Conservation (phyloP, 2,329 filamentous ascomycete genomes). For the Hypoxylon sp. region DNA sequence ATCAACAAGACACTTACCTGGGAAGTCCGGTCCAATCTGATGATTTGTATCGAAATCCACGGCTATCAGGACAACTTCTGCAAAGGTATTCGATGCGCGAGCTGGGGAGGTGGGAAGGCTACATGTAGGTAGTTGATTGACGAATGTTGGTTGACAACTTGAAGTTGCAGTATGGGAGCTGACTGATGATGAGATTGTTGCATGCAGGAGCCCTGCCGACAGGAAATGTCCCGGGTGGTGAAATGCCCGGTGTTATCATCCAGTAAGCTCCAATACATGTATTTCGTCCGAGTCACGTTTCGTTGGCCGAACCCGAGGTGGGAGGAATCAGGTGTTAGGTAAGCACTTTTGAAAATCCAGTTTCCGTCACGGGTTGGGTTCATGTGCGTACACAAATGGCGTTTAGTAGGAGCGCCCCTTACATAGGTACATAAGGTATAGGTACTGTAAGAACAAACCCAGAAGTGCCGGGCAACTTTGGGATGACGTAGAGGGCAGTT, state of each 20-base stretch:
- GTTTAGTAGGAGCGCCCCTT: not conserved
- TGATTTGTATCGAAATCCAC: not conserved
- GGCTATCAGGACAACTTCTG: not conserved
- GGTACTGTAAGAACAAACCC: not conserved
- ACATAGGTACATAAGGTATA: no score
- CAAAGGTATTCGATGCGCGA: not conserved
- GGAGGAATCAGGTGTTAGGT: not conserved
- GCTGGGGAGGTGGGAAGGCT: not conserved
- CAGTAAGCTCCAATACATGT: conserved; percentile 3
- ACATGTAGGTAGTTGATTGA: no score
- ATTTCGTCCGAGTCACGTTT: conserved; percentile 4
- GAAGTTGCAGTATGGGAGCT: conserved; percentile 8
- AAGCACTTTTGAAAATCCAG: conserved; percentile 20
- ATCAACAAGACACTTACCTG: conserved; percentile 14
- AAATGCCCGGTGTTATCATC: conserved; percentile 30
- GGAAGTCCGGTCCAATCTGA: not conserved
- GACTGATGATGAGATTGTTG: conserved; percentile 14
- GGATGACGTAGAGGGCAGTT: conserved; percentile 24
- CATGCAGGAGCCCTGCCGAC: conserved; percentile 3
- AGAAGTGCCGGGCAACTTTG: not conserved
- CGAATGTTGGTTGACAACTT: not conserved
- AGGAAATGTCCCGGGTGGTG: conserved; percentile 19
- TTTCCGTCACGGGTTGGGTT: conserved; percentile 2
- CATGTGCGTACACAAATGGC: not conserved
- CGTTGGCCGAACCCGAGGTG: not conserved